Conservation (phyloP, 305 asterid genomes). For the Solanum aculeatissimum region DNA sequence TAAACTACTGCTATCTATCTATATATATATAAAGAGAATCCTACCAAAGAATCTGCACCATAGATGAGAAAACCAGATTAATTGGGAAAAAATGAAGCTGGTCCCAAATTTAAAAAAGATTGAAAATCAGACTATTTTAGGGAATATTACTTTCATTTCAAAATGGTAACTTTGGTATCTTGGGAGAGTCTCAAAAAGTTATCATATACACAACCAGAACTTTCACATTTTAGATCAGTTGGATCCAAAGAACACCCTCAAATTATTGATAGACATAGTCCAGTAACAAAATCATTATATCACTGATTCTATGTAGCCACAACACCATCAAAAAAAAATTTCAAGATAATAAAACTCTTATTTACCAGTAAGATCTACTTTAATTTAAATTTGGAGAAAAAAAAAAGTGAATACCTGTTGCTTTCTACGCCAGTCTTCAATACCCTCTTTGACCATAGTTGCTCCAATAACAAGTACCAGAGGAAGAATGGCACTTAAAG, state of each 20-base stretch:
- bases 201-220: background rate
- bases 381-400: background rate
- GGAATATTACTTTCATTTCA: background rate
- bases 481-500: conserved; percentile 68
- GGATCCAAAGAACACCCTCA: background rate
- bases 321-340: background rate
- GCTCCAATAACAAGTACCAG: conserved; percentile 61
- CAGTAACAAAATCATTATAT: background rate
- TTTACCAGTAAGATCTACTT: background rate
- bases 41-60: background rate
- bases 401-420: conserved; percentile 47
- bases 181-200: background rate
- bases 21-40: background rate
- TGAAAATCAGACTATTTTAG: background rate
- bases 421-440: conserved; percentile 63
- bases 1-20: background rate
- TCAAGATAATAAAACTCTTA: background rate
- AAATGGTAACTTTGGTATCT: background rate
- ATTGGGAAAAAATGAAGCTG: background rate
- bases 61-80: background rate
- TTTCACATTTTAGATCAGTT: background rate
- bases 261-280: background rate
- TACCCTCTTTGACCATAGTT: conserved; percentile 72
- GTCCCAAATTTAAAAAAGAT: background rate
- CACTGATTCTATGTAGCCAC: background rate